Evolutionary conservation across 495 filamentous ascomycete species (phyloP).

Genomic region (Jackrogersella multiformis): DNA sequence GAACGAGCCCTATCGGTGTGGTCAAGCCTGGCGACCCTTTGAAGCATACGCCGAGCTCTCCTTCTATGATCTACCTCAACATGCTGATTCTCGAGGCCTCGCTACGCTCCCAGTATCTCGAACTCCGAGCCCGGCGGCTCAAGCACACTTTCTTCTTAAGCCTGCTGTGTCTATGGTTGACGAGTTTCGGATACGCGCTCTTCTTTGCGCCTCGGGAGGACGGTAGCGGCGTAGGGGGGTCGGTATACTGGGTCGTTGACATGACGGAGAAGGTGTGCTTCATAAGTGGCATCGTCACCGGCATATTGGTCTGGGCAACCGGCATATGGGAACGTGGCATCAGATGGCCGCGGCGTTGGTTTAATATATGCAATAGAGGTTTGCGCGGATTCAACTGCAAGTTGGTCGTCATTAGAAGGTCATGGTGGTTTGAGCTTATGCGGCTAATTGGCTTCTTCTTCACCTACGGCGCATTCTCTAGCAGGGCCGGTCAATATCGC

Average conservation of each 20-base stretch:
- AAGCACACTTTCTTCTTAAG: constrained; percentile 96
- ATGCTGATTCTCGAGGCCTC: constrained; percentile 96
- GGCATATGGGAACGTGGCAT: constrained; percentile 96
- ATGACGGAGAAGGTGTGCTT: constrained; percentile 87
- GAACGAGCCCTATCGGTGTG: constrained; percentile 52
- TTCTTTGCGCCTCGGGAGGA: constrained; percentile 92
- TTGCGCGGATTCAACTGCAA: constrained; percentile 94
- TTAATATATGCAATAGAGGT: constrained; percentile 86
- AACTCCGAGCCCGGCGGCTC: constrained; percentile 84
- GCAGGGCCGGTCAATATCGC: constrained; percentile 70
- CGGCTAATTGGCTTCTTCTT: constrained; percentile 77
- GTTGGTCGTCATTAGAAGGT: constrained; percentile 84
- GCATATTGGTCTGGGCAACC: constrained; percentile 86
- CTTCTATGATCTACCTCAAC: constrained; percentile 97
- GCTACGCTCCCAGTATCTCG: constrained; percentile 89
- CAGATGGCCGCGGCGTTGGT: constrained; percentile 92
- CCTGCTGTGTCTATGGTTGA: constrained; percentile 78
- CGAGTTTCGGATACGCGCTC: constrained; percentile 84
- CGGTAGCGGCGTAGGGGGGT: constrained; percentile 87
- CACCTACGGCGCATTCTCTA: constrained; percentile 75
- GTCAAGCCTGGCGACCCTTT: constrained; percentile 72
- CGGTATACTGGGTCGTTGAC: constrained; percentile 94
- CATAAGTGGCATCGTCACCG: constrained; percentile 84
- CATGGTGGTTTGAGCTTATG: constrained; percentile 81
- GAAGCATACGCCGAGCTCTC: constrained; percentile 83